phyloP scores from a whole-genome alignment of 2,329 filamentous ascomycete species.

The Colletotrichum sublineola region DNA sequence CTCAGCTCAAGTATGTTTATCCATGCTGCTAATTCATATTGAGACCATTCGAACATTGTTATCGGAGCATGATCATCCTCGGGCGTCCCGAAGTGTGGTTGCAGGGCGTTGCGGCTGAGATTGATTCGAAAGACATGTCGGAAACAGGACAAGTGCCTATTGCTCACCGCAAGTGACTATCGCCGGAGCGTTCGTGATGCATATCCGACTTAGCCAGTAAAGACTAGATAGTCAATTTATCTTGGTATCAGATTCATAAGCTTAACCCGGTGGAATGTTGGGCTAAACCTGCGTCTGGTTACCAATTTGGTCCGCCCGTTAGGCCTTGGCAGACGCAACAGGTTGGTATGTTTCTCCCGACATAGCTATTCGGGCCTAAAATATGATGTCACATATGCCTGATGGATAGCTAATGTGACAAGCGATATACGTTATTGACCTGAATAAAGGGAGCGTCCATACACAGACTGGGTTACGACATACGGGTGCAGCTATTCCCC shows the following conservation, averaged over 20 bases:
- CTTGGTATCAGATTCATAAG: too few relatives aligned
- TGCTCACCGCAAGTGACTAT: not conserved
- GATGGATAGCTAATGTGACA: not conserved
- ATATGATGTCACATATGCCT: not conserved
- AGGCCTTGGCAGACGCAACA: not conserved
- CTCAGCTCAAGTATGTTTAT: not conserved
- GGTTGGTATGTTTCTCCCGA: not conserved
- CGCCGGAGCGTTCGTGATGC: fast-evolving
- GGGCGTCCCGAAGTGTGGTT: not conserved
- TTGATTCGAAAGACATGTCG: not conserved
- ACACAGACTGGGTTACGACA: not conserved
- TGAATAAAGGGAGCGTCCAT: not conserved
- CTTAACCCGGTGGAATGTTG: not conserved
- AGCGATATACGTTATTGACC: not conserved
- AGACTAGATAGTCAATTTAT: not conserved
- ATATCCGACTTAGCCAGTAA: not conserved
- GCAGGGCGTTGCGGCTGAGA: conserved; percentile 2
- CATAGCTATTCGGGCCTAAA: not conserved
- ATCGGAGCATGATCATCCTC: not conserved
- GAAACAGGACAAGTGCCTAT: not conserved
- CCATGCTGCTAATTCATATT: not conserved
- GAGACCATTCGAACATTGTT: not conserved
- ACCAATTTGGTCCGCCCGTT: not conserved
- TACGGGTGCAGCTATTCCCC: not conserved
- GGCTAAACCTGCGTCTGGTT: not conserved